These are phyloP conservation scores for Eucalyptus marginata DNA, from an alignment of 345 rosid genomes.

Conservation along the genomic window DNA sequence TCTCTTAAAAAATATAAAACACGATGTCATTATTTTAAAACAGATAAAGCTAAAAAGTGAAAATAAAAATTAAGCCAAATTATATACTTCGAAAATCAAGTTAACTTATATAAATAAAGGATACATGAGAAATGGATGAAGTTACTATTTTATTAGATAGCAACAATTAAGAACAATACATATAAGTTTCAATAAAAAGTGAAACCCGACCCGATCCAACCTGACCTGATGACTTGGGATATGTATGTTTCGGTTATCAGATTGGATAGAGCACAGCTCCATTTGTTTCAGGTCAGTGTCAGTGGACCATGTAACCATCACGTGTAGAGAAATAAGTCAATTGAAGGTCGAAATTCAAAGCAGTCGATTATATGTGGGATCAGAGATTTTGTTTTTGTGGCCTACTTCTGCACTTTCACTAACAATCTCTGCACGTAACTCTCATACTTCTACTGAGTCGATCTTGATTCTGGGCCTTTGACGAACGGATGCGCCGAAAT, in stretches of 20 bases:
- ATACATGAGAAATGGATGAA: neutral
- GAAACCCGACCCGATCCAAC: rapidly evolving
- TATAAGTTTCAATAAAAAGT: neutral
- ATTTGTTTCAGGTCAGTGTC: no score
- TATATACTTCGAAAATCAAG: neutral
- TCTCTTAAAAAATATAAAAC: neutral
- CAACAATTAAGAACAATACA: neutral
- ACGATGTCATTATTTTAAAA: neutral
- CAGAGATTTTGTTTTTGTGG: neutral
- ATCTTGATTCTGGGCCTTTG: neutral
- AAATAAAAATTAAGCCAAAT: no score
- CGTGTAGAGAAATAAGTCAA: neutral
- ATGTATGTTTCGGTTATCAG: rapidly evolving
- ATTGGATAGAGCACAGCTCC: neutral
- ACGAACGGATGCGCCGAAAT: neutral
- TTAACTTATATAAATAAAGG: no score
- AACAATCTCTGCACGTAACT: neutral
- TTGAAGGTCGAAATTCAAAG: neutral
- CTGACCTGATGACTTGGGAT: neutral
- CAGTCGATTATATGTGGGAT: neutral
- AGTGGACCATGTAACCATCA: neutral
- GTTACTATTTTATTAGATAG: neutral
- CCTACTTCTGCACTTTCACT: neutral
- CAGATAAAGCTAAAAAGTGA: neutral
- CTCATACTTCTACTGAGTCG: neutral